Percentiles rank a stretch among this genome's conserved stretches.
These are phyloP conservation scores for Cladophialophora chaetospira DNA, from an alignment of 2,329 filamentous ascomycete species.

Conservation along the genomic window DNA sequence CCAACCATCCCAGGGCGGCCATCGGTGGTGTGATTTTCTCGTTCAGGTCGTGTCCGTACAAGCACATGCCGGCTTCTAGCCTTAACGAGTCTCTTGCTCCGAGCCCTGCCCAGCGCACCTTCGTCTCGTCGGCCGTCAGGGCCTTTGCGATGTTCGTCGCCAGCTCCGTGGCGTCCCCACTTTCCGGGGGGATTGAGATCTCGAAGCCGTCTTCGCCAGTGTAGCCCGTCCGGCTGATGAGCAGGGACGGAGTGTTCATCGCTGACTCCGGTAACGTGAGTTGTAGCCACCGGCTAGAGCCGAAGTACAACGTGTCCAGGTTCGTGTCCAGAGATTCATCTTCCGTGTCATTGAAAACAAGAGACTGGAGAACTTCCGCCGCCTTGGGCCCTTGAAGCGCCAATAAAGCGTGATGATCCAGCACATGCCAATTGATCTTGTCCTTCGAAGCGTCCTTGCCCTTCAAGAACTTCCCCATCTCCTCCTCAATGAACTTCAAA, in stretches of 20 bases:
- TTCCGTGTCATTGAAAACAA: conserved; percentile 57
- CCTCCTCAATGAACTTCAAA: conserved; percentile 69
- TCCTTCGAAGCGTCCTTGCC: conserved; percentile 50
- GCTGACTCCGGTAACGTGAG: conserved; percentile 62
- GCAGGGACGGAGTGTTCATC: conserved; percentile 55
- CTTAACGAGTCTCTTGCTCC: conserved; percentile 89
- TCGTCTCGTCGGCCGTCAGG: conserved; percentile 65
- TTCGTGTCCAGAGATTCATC: conserved; percentile 47
- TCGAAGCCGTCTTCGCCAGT: conserved; percentile 99
- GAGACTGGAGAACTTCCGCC: conserved; percentile 65
- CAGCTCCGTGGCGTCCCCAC: conserved; percentile 55
- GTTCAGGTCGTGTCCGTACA: conserved; percentile 98
- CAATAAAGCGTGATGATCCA: conserved; percentile 74
- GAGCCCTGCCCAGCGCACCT: conserved; percentile 79
- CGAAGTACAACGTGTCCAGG: conserved; percentile 77
- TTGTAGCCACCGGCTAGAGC: conserved; percentile 67
- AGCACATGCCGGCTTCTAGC: conserved; percentile 95
- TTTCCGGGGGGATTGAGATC: conserved; percentile 74
- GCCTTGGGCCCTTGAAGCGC: conserved; percentile 86
- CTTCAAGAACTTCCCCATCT: conserved; percentile 64
- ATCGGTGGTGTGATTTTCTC: conserved; percentile 72
- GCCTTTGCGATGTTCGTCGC: conserved; percentile 62
- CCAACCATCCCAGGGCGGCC: conserved; percentile 73
- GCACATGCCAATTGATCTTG: conserved; percentile 67
- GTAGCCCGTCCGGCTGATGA: conserved; percentile 89